Base-by-base conservation (phyloP, 2,329 filamentous ascomycete genomes). In the Fusarium xyrophilum region DNA sequence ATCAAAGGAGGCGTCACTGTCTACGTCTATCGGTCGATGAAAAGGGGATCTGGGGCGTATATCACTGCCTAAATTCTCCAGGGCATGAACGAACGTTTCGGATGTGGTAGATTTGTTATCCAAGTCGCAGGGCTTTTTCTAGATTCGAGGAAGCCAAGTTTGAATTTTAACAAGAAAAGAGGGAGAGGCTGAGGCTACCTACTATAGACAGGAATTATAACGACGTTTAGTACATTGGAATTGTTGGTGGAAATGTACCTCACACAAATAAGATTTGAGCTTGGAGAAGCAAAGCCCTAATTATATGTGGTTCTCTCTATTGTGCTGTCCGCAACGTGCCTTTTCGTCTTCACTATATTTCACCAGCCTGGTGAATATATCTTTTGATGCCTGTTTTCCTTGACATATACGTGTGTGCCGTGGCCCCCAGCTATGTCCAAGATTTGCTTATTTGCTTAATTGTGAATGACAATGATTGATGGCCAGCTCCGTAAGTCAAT, bases 91-190 rank as follows among this genome's bases (percentile, higher is more conserved):
- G 67, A 69, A 58, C 32, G 54, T 56, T 46, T 57, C 35, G 50
- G 57, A 56, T 69, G 55, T 59, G 63, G 68, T 74, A 74, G 72
- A 74, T 63, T 57, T 72, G 40, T 66, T 68, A 55, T 63, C 51
- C 53, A 67, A 73, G 69, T 71, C 72, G 65, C 72, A 67, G 71
- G 72, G 66, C 64, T 67, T 54, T 56, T 65, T 58, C 42, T 30
- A 53, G 57, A 51, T 47, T 63, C 43, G 48, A 56, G 47, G 42
- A 65, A 47, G 56, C 43, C 46, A 33, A 54, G 55, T 70, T 72
- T 71, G 60, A 63, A 72, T 66, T 65, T 58, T 43, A 43, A 48
- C 67, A 65, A 69, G 62, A 56, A 56, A 60, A 48, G 55, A 47
- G 50, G 48, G 50, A 43, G 35, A 44, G 63, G 48, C 38, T 59